Conservation (phyloP, 2,329 filamentous ascomycete genomes). For the Ophiocordyceps unilateralis region DNA sequence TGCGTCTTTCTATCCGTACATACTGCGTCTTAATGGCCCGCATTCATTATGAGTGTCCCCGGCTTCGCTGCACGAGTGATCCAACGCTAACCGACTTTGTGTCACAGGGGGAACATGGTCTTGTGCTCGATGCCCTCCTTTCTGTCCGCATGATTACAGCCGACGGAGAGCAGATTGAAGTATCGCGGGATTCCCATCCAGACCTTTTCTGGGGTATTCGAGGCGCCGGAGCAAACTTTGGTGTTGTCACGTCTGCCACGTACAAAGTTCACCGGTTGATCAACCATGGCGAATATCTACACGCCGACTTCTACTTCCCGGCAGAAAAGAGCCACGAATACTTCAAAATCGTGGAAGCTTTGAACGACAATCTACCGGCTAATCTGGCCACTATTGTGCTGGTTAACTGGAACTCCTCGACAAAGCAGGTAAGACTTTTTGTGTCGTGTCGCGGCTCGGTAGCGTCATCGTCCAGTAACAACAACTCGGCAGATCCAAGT, state of each 20-base stretch:
- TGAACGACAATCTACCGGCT: not conserved
- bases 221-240: conserved; percentile 24
- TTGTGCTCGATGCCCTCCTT: conserved; percentile 25
- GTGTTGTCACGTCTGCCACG: conserved; percentile 23
- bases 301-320: conserved; percentile 11
- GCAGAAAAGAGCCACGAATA: not conserved
- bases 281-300: not conserved
- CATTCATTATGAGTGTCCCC: too few species aligned
- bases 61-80: not conserved
- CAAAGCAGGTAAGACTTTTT: not conserved
- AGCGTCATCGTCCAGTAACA: not conserved
- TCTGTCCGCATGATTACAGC: conserved; percentile 21
- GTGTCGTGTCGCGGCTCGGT: not conserved
- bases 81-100: too few species aligned
- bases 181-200: conserved; percentile 23
- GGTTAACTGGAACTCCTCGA: not conserved
- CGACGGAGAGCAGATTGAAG: conserved; percentile 16
- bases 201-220: conserved; percentile 24
- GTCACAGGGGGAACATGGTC: conserved; percentile 34
- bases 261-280: conserved; percentile 10
- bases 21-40: too few species aligned
- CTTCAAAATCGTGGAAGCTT: not conserved
- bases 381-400: not conserved
- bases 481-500: not conserved
- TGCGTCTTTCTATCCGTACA: not conserved